A percentile compares a stretch with the other conserved stretches of the same genome.
phyloP scores from a whole-genome alignment of 768 basidiomycete genomes.

The Tephrocybe sp. region DNA sequence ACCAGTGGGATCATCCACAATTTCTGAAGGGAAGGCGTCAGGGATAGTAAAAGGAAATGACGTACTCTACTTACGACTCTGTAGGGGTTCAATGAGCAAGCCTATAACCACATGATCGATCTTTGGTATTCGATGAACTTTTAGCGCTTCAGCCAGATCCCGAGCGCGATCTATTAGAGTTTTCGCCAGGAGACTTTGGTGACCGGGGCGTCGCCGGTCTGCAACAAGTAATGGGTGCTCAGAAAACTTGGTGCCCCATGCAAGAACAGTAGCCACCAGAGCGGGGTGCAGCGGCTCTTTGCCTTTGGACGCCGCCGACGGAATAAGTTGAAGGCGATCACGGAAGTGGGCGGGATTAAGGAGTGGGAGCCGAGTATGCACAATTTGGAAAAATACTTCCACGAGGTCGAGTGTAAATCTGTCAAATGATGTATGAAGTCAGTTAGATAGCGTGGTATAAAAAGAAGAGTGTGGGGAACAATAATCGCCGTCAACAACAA shows the following conservation, averaged over 20 bases:
- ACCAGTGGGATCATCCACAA: slow-evolving; percentile 73
- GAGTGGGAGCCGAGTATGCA: slow-evolving; percentile 85
- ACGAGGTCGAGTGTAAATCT: slow-evolving; percentile 93
- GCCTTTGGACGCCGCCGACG: slow-evolving; percentile 28
- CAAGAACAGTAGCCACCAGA: slow-evolving; percentile 82
- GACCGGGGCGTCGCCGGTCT: slow-evolving; percentile 69
- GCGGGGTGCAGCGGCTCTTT: slow-evolving; percentile 63
- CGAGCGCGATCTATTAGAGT: slow-evolving; percentile 77
- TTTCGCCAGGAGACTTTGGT: slow-evolving; percentile 78
- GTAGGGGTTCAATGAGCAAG: slow-evolving; percentile 78
- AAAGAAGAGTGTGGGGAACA: slow-evolving; percentile 11
- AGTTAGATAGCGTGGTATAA: slow-evolving; percentile 16
- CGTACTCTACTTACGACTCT: slow-evolving; percentile 73
- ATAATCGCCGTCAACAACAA: slow-evolving; percentile 17
- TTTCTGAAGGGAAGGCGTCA: slow-evolving; percentile 47
- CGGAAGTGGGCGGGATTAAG: slow-evolving; percentile 85
- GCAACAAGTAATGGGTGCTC: slow-evolving; percentile 83
- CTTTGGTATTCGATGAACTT: slow-evolving; percentile 79
- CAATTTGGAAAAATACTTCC: slow-evolving; percentile 93
- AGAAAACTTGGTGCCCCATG: slow-evolving; percentile 93
- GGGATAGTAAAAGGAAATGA: slow-evolving; percentile 9
- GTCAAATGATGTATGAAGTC: slow-evolving; percentile 18
- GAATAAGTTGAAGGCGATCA: slow-evolving; percentile 55
- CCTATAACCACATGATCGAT: slow-evolving; percentile 82
- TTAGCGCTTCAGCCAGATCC: slow-evolving; percentile 84